phyloP scores from a whole-genome alignment of 305 asterid species.

The Lippia alba region DNA sequence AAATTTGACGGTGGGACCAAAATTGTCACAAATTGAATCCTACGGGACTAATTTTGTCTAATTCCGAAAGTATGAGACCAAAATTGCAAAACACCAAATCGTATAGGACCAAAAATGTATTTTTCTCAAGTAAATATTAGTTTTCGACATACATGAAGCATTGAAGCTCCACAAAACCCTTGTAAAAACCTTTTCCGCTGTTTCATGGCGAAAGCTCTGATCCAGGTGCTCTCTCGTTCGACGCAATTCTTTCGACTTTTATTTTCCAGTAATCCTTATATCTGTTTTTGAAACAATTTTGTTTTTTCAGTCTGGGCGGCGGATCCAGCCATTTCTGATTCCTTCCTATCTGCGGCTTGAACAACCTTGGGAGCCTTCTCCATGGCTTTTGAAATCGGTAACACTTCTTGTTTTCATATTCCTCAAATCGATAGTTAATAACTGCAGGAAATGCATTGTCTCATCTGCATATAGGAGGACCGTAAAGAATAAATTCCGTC shows the following conservation, averaged over 20 bases:
- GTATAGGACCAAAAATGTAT: too few species aligned
- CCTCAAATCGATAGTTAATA: neutral
- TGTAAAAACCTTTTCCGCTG: conserved; percentile 28
- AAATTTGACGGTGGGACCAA: too few species aligned
- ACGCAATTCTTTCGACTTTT: neutral
- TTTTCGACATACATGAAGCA: too few species aligned
- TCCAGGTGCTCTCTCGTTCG: conserved; percentile 37
- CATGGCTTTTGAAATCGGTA: conserved; percentile 44
- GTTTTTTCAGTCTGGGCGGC: conserved; percentile 45
- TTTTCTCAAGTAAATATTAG: too few species aligned
- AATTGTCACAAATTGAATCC: too few species aligned
- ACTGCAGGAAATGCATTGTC: neutral
- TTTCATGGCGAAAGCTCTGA: conserved; percentile 50
- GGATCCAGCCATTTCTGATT: conserved; percentile 42
- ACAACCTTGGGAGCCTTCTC: conserved; percentile 36
- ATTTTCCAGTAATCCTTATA: neutral
- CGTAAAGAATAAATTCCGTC: conserved; percentile 1
- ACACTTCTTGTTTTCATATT: conserved; percentile 2
- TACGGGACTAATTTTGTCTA: too few species aligned
- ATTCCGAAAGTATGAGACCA: too few species aligned
- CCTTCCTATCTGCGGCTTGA: conserved; percentile 39
- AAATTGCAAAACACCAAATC: too few species aligned
- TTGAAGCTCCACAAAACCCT: conserved; percentile 44
- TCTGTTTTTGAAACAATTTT: neutral
- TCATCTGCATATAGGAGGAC: too few species aligned